phyloP scores from a whole-genome alignment of 139 green algal genomes.

The Micractinium conductrix region DNA sequence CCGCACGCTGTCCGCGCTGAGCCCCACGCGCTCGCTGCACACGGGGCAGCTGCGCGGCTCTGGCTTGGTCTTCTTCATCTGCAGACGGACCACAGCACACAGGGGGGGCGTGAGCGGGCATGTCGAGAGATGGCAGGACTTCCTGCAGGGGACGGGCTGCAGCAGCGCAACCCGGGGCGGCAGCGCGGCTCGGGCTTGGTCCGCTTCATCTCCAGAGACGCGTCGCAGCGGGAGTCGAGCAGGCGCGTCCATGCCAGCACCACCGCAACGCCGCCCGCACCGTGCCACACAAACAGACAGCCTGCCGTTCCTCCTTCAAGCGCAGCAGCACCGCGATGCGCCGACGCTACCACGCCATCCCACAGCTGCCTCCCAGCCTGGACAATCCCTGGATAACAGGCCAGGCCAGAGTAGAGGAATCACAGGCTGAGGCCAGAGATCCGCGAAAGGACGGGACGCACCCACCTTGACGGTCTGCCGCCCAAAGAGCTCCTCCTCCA shows the following conservation, averaged over 20 bases:
- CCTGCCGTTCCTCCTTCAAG: background rate
- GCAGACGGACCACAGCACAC: background rate
- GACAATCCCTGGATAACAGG: too few species aligned
- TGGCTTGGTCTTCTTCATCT: conserved; percentile 74
- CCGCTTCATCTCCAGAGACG: conserved; percentile 53
- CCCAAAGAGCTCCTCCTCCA: conserved; percentile 73
- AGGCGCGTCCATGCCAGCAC: too few species aligned
- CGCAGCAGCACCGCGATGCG: background rate
- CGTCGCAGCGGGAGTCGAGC: too few species aligned
- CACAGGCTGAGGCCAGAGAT: too few species aligned
- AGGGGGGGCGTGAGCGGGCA: background rate
- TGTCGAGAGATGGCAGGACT: background rate
- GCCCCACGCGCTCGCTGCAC: conserved; percentile 70
- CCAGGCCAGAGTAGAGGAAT: too few species aligned
- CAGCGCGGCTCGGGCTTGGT: conserved; percentile 71
- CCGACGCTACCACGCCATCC: too few species aligned
- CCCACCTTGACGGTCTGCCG: conserved; percentile 61
- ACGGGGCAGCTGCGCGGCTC: conserved; percentile 68
- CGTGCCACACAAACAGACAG: too few species aligned
- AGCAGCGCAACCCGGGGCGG: conserved; percentile 82
- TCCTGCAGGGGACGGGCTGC: too few species aligned
- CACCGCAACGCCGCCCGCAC: too few species aligned
- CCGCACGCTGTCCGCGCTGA: conserved; percentile 68
- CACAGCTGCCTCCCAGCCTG: too few species aligned
- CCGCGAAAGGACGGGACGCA: too few species aligned